Base-by-base conservation (phyloP, 2,329 filamentous ascomycete genomes). In the Calonectria crousiana region DNA sequence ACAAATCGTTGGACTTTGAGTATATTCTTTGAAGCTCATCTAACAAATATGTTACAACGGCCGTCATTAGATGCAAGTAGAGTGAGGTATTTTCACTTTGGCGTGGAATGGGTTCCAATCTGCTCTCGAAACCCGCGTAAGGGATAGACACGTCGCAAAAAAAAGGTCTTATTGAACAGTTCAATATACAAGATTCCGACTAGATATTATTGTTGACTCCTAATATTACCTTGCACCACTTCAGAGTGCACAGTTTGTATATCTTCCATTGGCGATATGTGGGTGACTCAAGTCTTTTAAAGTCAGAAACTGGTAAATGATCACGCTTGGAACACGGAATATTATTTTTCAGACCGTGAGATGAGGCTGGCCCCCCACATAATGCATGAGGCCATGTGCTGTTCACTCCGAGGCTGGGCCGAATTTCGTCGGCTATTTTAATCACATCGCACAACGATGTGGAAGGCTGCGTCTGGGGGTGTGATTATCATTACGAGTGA, bases 1-100 rank as follows among this genome's bases (percentile, higher is more conserved):
- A 71, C 16, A 65, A 65, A 36, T 26, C 69, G 9, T 28, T 66
- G 28, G 60, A 66, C 47, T 71, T 71, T 51, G 51, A 66, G 28
- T 71, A 66, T n/a, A 66, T 65, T 26, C 34, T 71, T 4, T 71
- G 30, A 66, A 16, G 2, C 47, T 6, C n/a, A 11, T 23, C 23
- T 20, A 18, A 26, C 1, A 9, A 16, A 9, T 53, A 30, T 28
- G 8, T 13, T 53, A 18, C 8, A 6, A 4, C 23, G 18, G 13
- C 11, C 11, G 11, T 53, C 23, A 53, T 16, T 16, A 2, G 13
- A 30, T 10, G 6, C 28, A 53, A 8, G 28, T 16, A 18, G 41
- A 11, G 11, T 47, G 18, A 2, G 8, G 18, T 53, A 10, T 4
- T 28, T 28, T 20, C 9, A 18, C 8, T 53, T 9, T 53, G 23